Conservation (phyloP, 2,329 filamentous ascomycete genomes). For the Beauveria asiatica region DNA sequence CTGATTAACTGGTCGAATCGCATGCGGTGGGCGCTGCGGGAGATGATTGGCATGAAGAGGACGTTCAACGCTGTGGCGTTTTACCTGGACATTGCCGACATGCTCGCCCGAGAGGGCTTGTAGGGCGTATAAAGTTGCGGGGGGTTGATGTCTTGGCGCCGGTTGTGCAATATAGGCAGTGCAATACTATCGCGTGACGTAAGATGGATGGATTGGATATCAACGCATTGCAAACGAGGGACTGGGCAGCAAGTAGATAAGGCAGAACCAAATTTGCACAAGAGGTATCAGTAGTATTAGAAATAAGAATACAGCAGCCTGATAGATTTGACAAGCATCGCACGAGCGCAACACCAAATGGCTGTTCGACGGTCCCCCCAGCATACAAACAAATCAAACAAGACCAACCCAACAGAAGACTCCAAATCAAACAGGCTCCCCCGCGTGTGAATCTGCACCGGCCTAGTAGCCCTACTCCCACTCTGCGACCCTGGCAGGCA, state of each 20-base stretch:
- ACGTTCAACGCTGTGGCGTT: constrained; percentile 62
- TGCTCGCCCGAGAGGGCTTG: constrained; percentile 59
- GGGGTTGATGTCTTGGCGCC: not conserved
- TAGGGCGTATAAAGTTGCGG: constrained; percentile 12
- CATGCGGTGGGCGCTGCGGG: constrained; percentile 44
- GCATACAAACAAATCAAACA: constrained; percentile 3
- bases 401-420: not conserved
- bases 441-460: not conserved
- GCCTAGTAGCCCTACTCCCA: not conserved
- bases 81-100: constrained; percentile 58
- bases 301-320: constrained; percentile 21
- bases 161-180: not conserved
- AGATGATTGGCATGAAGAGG: constrained; percentile 42
- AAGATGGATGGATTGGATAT: no score
- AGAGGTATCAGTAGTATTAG: constrained; percentile 29
- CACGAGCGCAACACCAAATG: not conserved
- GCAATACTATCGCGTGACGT: not conserved
- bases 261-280: not conserved
- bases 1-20: constrained; percentile 62
- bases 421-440: constrained; percentile 3
- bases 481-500: not conserved
- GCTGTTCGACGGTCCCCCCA: constrained; percentile 9
- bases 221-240: not conserved
- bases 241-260: not conserved
- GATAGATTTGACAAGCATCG: constrained; percentile 12